A percentile compares a stretch with the other conserved stretches of the same genome.
These are phyloP conservation scores for Backusella psychrophila DNA, from an alignment of 192 early-diverging fungal species.

Conservation along the genomic window DNA sequence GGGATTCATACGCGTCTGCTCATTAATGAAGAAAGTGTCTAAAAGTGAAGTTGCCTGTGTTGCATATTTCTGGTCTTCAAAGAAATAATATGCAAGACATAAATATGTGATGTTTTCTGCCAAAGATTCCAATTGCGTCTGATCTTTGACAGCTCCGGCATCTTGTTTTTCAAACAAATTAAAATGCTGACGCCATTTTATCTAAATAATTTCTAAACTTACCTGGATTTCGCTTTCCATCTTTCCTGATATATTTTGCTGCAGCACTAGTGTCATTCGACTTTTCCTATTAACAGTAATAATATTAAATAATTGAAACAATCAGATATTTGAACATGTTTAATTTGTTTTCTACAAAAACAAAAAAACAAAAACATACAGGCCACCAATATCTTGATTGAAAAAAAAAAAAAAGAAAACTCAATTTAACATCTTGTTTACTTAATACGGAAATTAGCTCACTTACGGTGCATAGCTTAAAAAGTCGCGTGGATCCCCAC, in stretches of 20 bases:
- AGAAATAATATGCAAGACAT: constrained; percentile 25
- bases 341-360: not conserved
- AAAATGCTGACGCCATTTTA: not conserved
- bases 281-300: not conserved
- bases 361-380: constrained; percentile 8
- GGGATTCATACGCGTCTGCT: constrained; percentile 33
- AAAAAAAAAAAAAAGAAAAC: not conserved
- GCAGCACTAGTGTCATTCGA: not conserved
- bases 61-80: constrained; percentile 24
- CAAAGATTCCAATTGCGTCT: constrained; percentile 29
- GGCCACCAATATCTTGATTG: constrained; percentile 31
- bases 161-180: constrained; percentile 11
- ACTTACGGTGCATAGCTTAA: constrained; percentile 37
- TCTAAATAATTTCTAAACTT: not conserved
- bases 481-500: constrained; percentile 30
- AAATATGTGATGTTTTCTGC: constrained; percentile 27
- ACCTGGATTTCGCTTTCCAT: constrained; percentile 38
- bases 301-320: not conserved
- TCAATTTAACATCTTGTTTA: not conserved
- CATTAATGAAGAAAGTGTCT: constrained; percentile 25
- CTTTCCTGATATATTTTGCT: constrained; percentile 24
- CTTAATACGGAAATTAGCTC: not conserved
- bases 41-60: constrained; percentile 18
- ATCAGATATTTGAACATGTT: not conserved
- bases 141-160: constrained; percentile 17